Evolutionary conservation across 192 early-diverging fungal genomes (phyloP).

Genomic region (Linnemannia elongata): DNA sequence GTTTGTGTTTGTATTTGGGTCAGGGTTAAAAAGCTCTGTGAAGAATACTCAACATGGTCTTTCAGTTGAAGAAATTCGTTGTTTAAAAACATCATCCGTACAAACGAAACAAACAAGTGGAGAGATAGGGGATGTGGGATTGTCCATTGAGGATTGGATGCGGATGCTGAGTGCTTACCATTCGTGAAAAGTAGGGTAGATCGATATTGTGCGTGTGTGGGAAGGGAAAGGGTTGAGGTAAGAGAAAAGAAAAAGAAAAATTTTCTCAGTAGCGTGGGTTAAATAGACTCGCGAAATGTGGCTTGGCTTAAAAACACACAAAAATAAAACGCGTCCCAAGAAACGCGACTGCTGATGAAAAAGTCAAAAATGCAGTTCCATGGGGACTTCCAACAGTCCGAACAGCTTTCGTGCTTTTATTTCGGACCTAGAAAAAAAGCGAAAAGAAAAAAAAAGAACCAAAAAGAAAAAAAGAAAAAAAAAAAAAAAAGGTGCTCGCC

Average conservation of each 20-base stretch:
- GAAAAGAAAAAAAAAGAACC: background rate
- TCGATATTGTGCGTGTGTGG: background rate
- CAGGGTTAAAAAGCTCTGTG: slow-evolving; percentile 61
- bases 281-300: too few species aligned
- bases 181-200: background rate
- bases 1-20: slow-evolving; percentile 23
- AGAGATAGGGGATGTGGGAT: background rate
- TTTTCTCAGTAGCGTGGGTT: background rate
- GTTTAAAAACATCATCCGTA: slow-evolving; percentile 58
- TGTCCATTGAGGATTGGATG: background rate
- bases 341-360: too few species aligned
- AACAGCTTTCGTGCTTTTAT: too few species aligned
- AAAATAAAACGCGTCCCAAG: too few species aligned
- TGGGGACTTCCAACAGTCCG: too few species aligned
- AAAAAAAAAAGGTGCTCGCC: background rate
- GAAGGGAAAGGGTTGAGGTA: background rate
- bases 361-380: too few species aligned
- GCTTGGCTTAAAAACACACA: too few species aligned
- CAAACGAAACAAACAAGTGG: background rate
- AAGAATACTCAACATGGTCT: slow-evolving; percentile 59
- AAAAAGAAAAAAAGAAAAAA: too few species aligned
- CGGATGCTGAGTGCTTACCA: background rate
- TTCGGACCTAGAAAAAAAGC: too few species aligned
- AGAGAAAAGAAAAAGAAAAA: slow-evolving; percentile 23
- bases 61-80: slow-evolving; percentile 62